phyloP scores from a whole-genome alignment of 208 protist species.

The Acanthamoeba triangularis region DNA sequence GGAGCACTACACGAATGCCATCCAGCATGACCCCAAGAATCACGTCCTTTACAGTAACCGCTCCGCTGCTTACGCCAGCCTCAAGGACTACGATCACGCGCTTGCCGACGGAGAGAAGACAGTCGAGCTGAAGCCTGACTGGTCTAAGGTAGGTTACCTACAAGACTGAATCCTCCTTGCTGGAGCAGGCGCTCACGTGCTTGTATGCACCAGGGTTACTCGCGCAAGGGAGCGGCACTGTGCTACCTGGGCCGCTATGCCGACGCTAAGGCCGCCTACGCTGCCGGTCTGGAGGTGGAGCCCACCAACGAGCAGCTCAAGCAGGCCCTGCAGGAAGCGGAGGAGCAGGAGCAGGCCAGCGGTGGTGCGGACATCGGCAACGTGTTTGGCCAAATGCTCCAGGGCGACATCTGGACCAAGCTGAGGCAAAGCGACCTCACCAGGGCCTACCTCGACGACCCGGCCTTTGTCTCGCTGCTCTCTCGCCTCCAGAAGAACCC shows the following conservation, averaged over 20 bases:
- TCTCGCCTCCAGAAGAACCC: slow-evolving; percentile 61
- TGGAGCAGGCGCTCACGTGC: neutral
- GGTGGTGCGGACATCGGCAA: neutral
- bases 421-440: slow-evolving; percentile 45
- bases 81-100: slow-evolving; percentile 86
- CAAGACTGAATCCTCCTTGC: neutral
- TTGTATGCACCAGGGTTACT: slow-evolving; percentile 81
- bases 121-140: slow-evolving; percentile 89
- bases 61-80: slow-evolving; percentile 83
- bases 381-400: slow-evolving; percentile 30
- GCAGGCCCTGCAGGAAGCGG: slow-evolving; percentile 70
- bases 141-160: slow-evolving; percentile 88
- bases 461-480: slow-evolving; percentile 74
- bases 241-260: slow-evolving; percentile 79
- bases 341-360: slow-evolving; percentile 41
- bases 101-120: slow-evolving; percentile 89
- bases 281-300: slow-evolving; percentile 81
- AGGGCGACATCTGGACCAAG: slow-evolving; percentile 78
- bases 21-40: slow-evolving; percentile 71
- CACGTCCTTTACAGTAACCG: slow-evolving; percentile 89
- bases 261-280: slow-evolving; percentile 82
- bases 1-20: slow-evolving; percentile 86
- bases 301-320: slow-evolving; percentile 78
- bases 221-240: slow-evolving; percentile 88
- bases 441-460: slow-evolving; percentile 68